These are phyloP conservation scores for Cryomyces minteri DNA, from an alignment of 495 filamentous ascomycete genomes.

Conservation along the genomic window DNA sequence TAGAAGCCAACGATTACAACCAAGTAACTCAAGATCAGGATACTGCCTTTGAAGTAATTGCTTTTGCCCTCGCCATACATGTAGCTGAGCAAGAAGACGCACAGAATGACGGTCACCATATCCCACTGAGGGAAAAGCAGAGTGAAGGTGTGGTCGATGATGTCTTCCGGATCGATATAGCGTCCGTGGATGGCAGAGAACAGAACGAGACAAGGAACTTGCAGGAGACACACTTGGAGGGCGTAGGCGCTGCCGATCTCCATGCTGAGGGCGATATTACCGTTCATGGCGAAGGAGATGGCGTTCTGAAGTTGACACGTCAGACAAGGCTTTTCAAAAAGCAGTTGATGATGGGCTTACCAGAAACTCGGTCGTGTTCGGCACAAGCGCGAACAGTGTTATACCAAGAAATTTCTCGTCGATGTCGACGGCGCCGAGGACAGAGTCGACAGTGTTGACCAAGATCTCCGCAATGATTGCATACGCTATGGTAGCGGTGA, in stretches of 20 bases:
- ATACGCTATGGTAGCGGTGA: constrained; percentile 82
- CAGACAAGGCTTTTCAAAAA: background rate
- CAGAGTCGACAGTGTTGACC: constrained; percentile 89
- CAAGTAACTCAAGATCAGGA: constrained; percentile 81
- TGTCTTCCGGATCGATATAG: constrained; percentile 33
- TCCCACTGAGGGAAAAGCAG: constrained; percentile 99
- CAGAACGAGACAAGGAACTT: constrained; percentile 83
- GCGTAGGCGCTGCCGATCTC: constrained; percentile 97
- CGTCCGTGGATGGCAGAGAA: constrained; percentile 53
- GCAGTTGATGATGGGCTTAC: constrained; percentile 28
- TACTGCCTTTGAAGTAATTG: constrained; percentile 86
- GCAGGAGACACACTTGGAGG: constrained; percentile 90
- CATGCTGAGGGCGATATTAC: constrained; percentile 98
- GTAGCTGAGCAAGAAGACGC: constrained; percentile 91
- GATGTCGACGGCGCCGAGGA: constrained; percentile 72
- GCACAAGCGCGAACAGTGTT: constrained; percentile 89
- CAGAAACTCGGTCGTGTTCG: constrained; percentile 96
- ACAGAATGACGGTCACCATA: constrained; percentile 93
- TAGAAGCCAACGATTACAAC: constrained; percentile 89
- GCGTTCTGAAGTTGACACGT: constrained; percentile 46
- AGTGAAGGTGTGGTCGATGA: constrained; percentile 68
- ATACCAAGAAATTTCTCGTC: constrained; percentile 98
- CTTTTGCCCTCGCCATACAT: constrained; percentile 98
- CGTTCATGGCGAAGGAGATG: constrained; percentile 99
- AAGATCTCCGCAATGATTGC: constrained; percentile 93